Evolutionary conservation across 768 basidiomycete species (phyloP).

Genomic region (Leccinum ochraceum): DNA sequence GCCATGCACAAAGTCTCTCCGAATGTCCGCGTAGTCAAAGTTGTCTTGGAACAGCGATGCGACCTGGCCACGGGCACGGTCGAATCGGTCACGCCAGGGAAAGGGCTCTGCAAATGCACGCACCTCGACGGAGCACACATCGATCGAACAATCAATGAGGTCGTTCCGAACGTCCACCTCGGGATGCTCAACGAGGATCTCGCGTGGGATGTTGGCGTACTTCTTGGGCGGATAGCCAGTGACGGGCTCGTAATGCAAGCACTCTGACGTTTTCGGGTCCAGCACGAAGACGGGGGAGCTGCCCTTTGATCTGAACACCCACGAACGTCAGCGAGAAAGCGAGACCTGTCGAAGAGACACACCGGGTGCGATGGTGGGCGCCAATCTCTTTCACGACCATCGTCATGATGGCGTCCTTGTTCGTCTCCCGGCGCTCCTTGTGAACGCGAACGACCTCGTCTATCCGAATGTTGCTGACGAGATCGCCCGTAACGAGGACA

Average conservation of each 20-base stretch:
- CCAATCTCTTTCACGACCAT: constrained; percentile 89
- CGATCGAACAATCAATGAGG: constrained; percentile 85
- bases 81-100: constrained; percentile 1
- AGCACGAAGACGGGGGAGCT: constrained; percentile 81
- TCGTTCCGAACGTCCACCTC: constrained; percentile 89
- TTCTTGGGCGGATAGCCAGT: constrained; percentile 66
- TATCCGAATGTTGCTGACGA: constrained; percentile 91
- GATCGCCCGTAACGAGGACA: constrained; percentile 87
- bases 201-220: constrained; percentile 70
- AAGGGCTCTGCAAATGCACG: constrained; percentile 12
- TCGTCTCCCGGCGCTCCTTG: constrained; percentile 80
- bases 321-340: constrained; percentile 1
- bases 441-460: constrained; percentile 88
- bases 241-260: constrained; percentile 82
- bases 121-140: constrained; percentile 93
- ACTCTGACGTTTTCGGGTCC: constrained; percentile 73
- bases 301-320: constrained; percentile 54
- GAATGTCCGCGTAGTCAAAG: constrained; percentile 93
- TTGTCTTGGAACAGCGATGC: constrained; percentile 98
- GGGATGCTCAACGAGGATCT: constrained; percentile 66
- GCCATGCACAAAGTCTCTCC: constrained; percentile 92
- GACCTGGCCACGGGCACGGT: constrained; percentile 51
- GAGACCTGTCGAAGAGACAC: constrained; percentile 21
- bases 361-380: constrained; percentile 72
- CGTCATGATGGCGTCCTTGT: constrained; percentile 96